Base-by-base conservation (phyloP, 371 early-diverging fungal genomes). In the Mucor racemosus region DNA sequence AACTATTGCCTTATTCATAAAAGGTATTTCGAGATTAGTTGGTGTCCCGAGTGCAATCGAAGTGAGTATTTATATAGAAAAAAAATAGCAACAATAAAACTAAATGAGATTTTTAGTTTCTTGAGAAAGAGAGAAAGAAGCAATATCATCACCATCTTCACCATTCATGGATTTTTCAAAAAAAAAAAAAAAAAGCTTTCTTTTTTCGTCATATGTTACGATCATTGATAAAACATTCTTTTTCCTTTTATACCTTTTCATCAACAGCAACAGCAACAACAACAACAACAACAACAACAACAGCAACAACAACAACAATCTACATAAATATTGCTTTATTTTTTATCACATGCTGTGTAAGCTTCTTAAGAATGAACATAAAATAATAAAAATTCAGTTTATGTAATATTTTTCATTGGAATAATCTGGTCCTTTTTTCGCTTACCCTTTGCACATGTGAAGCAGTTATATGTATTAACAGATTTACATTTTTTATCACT, bases 31-130 rank as follows among this genome's bases (percentile, higher is more conserved):
- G 79, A 79, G 55, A 76, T 76, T 15, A 73, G 73, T 57, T 79
- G 77, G 79, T 79, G 79, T 57, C 79, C 76, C 41, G 77, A 76
- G 34, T 79, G 77, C 61, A 58, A 73, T 42, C 71, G 67, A 58
- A 42, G 41, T 53, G 54, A 67, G 64, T 36, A 50, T 50, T 9
- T 11, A 38, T 5, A 11, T 38, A 38, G 4, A 38, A 9, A 38
- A 38, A 13, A 21, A n/a, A 50, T 50, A 26, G 26, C 21, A 26
- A 7, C 11, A 11, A 8, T 21, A 50, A 10, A 9, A 4, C 8
- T 11, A 11, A 38, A 4, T 38, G 38, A 8, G 10, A 1, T 26
- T 26, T 26, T 26, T 9, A 50, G 50, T 50, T 26, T 50, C 50
- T 50, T 50, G 17, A 44, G 26, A 26, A 26, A 26, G 26, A 1